Percentiles rank a stretch among this genome's conserved stretches.
Conservation (phyloP, 768 basidiomycete genomes). For the Russula brevipes region DNA sequence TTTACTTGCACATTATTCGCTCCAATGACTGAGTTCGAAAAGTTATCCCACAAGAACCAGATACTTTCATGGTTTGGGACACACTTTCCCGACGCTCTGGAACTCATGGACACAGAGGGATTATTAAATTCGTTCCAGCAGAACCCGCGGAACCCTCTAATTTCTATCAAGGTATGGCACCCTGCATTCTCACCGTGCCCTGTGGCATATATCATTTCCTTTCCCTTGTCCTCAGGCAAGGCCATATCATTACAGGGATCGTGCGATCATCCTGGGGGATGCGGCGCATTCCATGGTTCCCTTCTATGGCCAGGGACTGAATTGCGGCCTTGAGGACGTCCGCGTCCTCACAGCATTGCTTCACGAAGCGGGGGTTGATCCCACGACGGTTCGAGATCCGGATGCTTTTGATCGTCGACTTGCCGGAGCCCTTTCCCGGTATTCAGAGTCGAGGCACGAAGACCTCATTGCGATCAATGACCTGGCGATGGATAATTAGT, state of each 20-base stretch:
- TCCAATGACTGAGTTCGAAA: constrained; percentile 70
- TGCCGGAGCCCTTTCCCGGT: constrained; percentile 63
- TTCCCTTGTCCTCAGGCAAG: constrained; percentile 46
- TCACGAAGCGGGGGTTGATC: constrained; percentile 60
- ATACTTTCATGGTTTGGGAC: constrained; percentile 71
- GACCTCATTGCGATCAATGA: constrained; percentile 89
- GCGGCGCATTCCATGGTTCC: constrained; percentile 99
- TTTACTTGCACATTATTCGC: constrained; percentile 98
- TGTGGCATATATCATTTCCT: constrained; percentile 3
- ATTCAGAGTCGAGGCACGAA: constrained; percentile 76
- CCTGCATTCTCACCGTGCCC: constrained; percentile 23
- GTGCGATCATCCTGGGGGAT: constrained; percentile 86
- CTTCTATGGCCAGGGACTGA: constrained; percentile 95
- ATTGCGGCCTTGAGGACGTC: constrained; percentile 97
- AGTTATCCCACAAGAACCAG: constrained; percentile 51
- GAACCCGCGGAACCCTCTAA: constrained; percentile 85
- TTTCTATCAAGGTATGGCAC: constrained; percentile 80
- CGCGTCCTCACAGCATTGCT: constrained; percentile 77
- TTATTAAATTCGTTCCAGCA: constrained; percentile 71
- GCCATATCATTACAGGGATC: constrained; percentile 88
- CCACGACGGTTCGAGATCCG: constrained; percentile 36
- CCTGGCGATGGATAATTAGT: constrained; percentile 97
- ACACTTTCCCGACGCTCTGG: constrained; percentile 86
- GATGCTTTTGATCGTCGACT: constrained; percentile 50
- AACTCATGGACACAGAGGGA: constrained; percentile 73